These are phyloP conservation scores for Rhynchosporium agropyri DNA, from an alignment of 2,329 filamentous ascomycete species.

Conservation along the genomic window DNA sequence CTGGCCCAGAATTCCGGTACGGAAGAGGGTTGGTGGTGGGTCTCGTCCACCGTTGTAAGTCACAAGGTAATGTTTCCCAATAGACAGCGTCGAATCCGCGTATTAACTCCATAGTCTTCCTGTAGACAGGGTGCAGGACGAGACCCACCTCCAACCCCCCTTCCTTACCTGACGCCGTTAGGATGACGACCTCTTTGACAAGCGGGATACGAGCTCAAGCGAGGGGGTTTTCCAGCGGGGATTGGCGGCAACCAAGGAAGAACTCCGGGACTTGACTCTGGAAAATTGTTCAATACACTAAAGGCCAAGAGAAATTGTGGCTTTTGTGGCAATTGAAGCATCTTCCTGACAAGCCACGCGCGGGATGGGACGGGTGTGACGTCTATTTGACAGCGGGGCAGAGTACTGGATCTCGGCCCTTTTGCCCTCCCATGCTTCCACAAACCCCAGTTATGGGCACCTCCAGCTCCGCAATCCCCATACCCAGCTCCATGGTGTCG, in stretches of 20 bases:
- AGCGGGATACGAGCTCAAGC: background rate
- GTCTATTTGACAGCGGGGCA: conserved; percentile 9
- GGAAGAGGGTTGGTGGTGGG: too few species aligned
- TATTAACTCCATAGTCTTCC: too few species aligned
- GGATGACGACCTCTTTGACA: background rate
- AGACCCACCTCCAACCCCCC: too few species aligned
- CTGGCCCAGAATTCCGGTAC: background rate
- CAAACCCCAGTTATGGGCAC: background rate
- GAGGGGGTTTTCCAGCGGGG: conserved; percentile 6
- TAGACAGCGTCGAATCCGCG: too few species aligned
- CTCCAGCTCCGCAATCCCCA: conserved; percentile 12
- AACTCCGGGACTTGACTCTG: conserved; percentile 4
- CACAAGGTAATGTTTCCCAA: too few species aligned
- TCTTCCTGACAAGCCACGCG: conserved; percentile 7
- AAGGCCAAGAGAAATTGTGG: background rate
- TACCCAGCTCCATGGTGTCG: conserved; percentile 12
- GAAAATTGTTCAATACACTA: background rate
- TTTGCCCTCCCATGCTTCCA: conserved; percentile 2
- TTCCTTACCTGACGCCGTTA: background rate
- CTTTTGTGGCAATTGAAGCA: conserved; percentile 12
- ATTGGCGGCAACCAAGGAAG: conserved; percentile 2
- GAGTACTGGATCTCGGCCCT: conserved; percentile 11
- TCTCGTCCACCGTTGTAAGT: too few species aligned
- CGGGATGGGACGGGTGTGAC: background rate
- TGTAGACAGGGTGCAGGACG: too few species aligned